Conservation (phyloP, 352 stramenopile genomes). For the Hyaloperonospora arabidopsidis region DNA sequence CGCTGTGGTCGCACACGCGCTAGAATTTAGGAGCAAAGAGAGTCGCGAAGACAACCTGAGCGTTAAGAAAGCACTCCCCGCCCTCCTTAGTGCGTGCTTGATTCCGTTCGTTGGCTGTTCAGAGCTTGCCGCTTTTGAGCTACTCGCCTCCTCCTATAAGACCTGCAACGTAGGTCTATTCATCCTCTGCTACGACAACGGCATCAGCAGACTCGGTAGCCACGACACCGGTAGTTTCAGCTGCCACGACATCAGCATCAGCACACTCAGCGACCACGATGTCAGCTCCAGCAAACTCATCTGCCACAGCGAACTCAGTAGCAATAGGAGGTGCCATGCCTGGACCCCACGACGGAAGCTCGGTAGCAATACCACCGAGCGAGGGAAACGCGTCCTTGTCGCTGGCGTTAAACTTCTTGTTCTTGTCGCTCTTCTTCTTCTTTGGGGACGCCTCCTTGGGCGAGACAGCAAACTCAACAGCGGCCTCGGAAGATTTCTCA, state of each 20-base stretch:
- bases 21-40: slow-evolving; percentile 19
- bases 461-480: slow-evolving; percentile 14
- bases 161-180: slow-evolving; percentile 19
- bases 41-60: slow-evolving; percentile 19
- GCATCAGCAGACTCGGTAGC: slow-evolving; percentile 10
- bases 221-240: not conserved
- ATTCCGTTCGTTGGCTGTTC: slow-evolving; percentile 20
- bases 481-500: slow-evolving; percentile 28
- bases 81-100: slow-evolving; percentile 20
- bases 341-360: slow-evolving; percentile 51
- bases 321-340: slow-evolving; percentile 37
- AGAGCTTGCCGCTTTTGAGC: slow-evolving; percentile 11
- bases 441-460: slow-evolving; percentile 39
- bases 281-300: slow-evolving; percentile 21
- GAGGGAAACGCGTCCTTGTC: slow-evolving; percentile 78
- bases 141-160: slow-evolving; percentile 5
- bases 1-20: not conserved
- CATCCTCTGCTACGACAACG: slow-evolving; percentile 36
- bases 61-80: slow-evolving; percentile 10
- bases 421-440: slow-evolving; percentile 70
- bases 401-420: slow-evolving; percentile 77
- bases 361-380: slow-evolving; percentile 44
- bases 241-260: not conserved
- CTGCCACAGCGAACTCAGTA: slow-evolving; percentile 30
- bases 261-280: not conserved